Base-by-base conservation (phyloP, 805 yeast species). In the Hanseniaspora jakobsenii region DNA sequence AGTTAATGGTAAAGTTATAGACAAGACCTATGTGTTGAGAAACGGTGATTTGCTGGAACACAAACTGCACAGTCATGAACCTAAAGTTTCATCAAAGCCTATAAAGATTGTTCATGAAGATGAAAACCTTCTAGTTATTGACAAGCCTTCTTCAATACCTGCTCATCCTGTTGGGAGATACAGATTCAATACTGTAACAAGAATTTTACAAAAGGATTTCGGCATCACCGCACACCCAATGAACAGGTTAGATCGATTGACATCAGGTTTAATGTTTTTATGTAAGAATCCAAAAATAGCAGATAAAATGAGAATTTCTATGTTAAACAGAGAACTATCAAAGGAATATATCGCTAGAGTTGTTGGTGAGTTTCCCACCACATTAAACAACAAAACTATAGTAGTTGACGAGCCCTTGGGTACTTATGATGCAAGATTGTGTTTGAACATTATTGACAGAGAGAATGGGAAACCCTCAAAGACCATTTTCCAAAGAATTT, bases 121-220 rank as follows among this genome's bases (percentile, higher is more conserved):
- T 57, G 85, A 79, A 6, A 73, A 81, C 39, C 58, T 85, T 18
- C 67, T 91, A 4, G 93, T 82, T 3, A 78, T 91, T 18, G 94
- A 89, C 59, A 91, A 91, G 52, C 98, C 98, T 0, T 72, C 91
- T 3, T 96, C 98, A 0, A 71, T 91, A 2, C 96, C 98, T 0
- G 94, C 84, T 0, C 98, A 91, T 59, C 97, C 98, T 3, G 81
- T 95, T 0, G 98, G 97, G 0, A 64, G 87, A 50, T 76, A 78
- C 67, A 57, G 91, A 56, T 75, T 75, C 61, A 74, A 78, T 58
- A 75, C 94, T 0, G 72, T 84, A 17, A 82, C 93, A 9, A 79
- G 78, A 58, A 73, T 85, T 3, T 61, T 91, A 51, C 78, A 83
- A 58, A 73, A 75, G 44, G 93, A 87, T 53, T 59, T 68, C 48